These are phyloP conservation scores for Camelina laxa DNA, from an alignment of 345 rosid genomes.

Conservation along the genomic window DNA sequence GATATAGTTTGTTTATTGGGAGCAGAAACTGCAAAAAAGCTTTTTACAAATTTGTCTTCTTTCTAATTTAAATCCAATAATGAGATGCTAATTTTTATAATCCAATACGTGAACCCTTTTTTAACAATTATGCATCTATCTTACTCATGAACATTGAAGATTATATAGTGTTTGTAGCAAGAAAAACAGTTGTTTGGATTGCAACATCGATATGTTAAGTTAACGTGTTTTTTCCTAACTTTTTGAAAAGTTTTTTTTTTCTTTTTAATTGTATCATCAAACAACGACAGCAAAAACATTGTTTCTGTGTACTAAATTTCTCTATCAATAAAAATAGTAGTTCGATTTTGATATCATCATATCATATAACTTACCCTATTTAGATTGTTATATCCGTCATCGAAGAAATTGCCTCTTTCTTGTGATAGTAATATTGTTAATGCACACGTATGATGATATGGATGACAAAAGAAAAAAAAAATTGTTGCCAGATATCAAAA, in stretches of 20 bases:
- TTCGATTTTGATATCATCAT: not conserved
- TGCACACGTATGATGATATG: not conserved
- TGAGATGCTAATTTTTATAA: not conserved
- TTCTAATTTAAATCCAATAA: not conserved
- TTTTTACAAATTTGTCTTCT: not conserved
- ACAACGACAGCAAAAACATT: not conserved
- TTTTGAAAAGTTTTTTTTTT: not conserved
- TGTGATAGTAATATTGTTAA: not conserved
- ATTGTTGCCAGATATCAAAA: not conserved
- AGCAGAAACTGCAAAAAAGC: not conserved
- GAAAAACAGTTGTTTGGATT: not conserved
- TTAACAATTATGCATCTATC: not conserved
- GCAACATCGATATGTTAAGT: not conserved
- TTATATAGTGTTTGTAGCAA: too few relatives aligned
- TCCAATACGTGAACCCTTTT: not conserved
- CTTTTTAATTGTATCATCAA: not conserved
- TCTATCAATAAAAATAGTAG: not conserved
- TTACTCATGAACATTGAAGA: not conserved
- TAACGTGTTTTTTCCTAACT: not conserved
- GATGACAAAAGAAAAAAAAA: not conserved
- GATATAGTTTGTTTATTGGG: constrained; percentile 2
- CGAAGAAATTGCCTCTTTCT: not conserved
- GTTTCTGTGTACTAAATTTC: not conserved
- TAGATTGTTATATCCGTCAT: not conserved
- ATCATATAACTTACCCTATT: not conserved